phyloP scores from a whole-genome alignment of 2,329 filamentous ascomycete species.

The Penicillium freii region DNA sequence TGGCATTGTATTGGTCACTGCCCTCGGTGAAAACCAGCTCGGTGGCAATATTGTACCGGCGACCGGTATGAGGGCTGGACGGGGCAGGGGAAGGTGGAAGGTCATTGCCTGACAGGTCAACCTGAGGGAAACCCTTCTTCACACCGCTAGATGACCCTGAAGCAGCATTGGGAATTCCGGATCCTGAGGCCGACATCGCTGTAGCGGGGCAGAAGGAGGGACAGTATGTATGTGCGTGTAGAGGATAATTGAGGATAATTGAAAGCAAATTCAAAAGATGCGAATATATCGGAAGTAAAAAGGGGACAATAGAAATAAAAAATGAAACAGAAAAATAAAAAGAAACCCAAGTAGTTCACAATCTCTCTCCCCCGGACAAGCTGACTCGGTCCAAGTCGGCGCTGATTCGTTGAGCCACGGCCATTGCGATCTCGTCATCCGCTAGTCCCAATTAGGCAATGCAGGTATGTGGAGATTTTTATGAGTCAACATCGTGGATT shows the following conservation, averaged over 20 bases:
- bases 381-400: slow-evolving; percentile 2
- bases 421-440: slow-evolving; percentile 23
- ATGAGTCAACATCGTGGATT: slow-evolving; percentile 3
- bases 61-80: slow-evolving; percentile 80
- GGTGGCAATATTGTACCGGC: slow-evolving; percentile 89
- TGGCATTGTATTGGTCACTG: slow-evolving; percentile 95
- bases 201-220: slow-evolving; percentile 26
- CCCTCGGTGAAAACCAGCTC: slow-evolving; percentile 95
- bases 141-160: slow-evolving; percentile 30
- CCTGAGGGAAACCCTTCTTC: slow-evolving; percentile 56
- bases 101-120: slow-evolving; percentile 80
- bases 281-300: not conserved
- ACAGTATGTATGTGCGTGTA: not conserved
- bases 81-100: slow-evolving; percentile 89
- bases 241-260: not conserved
- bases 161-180: slow-evolving; percentile 24
- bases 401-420: slow-evolving; percentile 18
- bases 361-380: slow-evolving; percentile 1
- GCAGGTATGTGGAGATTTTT: slow-evolving; percentile 4
- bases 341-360: not conserved
- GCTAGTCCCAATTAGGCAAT: slow-evolving; percentile 11
- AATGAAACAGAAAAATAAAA: not conserved
- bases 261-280: not conserved
- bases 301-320: not conserved
- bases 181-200: slow-evolving; percentile 43